Base-by-base conservation (phyloP, 768 basidiomycete species). In the Lyophyllum atratum region DNA sequence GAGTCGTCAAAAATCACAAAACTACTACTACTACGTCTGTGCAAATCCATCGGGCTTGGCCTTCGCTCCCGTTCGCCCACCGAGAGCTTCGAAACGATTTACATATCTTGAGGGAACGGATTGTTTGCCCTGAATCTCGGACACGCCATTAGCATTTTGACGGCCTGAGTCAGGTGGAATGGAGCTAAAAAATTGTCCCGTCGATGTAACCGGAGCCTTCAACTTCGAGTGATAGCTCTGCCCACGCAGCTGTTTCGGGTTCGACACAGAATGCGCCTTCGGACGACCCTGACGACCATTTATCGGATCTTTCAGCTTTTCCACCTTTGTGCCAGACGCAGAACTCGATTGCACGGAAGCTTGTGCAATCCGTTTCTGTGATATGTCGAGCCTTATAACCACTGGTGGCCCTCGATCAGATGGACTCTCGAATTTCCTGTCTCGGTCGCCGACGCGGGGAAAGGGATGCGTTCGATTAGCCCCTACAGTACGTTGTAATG, bases 341-440 rank as follows among this genome's bases (percentile, higher is more conserved):
- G 17, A 14, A 12, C 6, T 48, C 6, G n/a, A n/a, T n/a, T n/a
- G n/a, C n/a, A n/a, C n/a, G n/a, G n/a, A n/a, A n/a, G 50, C 31
- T 37, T 49, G 48, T 34, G 52, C 33, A 28, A 59, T 54, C 48
- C 54, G 42, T 24, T 40, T 15, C 9, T 44, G 47, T 24, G 58
- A 59, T 29, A 51, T 45, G 9, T 45, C 29, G 10, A 47, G 31
- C 26, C 48, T 39, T 15, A 7, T 54, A 15, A 58, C 33, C 17
- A 26, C 52, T 3, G 45, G 40, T 6, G 26, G 11, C 8, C 28
- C n/a, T 15, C 11, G 24, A 4, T 24, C 15, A 46, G 5, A 17
- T 4, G 14, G 49, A 51, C 21, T 4, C 22, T 51, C 24, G 21
- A 34, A 21, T 24, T 39, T 2, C 49, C 11, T 31, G 21, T 4